Evolutionary conservation across 305 asterid species (phyloP).

Genomic region (Solanum hybrid): DNA sequence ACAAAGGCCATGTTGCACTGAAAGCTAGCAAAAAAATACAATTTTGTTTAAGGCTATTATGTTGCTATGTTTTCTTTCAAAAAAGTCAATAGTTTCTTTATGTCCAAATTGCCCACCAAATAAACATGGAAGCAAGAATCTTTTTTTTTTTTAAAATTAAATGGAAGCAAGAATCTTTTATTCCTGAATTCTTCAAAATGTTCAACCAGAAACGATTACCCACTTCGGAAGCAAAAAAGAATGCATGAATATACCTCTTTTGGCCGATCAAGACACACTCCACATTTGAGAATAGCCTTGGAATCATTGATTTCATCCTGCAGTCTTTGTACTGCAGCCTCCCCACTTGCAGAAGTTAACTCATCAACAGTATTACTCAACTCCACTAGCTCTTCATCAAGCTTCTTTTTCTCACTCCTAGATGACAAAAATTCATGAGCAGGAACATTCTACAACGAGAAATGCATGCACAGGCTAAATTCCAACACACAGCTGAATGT

Average conservation of each 20-base stretch:
- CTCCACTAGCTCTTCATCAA: conserved; percentile 67
- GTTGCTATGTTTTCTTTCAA: background rate
- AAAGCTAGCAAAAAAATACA: background rate
- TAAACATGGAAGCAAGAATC: background rate
- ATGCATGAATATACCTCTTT: conserved; percentile 52
- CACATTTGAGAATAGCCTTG: conserved; percentile 90
- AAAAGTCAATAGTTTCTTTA: background rate
- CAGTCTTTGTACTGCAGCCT: conserved; percentile 75
- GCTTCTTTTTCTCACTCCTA: conserved; percentile 71
- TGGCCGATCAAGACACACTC: conserved; percentile 94
- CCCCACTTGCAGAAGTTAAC: conserved; percentile 67
- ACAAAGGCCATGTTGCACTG: background rate
- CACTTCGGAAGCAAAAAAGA: background rate
- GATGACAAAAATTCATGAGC: background rate
- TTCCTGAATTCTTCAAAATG: background rate
- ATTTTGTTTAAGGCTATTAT: background rate
- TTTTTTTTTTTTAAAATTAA: too few relatives aligned
- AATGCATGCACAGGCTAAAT: background rate
- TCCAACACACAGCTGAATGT: background rate
- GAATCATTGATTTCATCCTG: conserved; percentile 86
- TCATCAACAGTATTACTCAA: conserved; percentile 50
- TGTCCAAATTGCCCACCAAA: background rate
- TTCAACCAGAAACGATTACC: background rate
- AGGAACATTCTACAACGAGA: background rate
- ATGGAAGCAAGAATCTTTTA: background rate